Evolutionary conservation across 495 filamentous ascomycete genomes (phyloP).

Genomic region (Trichoderma orchidacearum): DNA sequence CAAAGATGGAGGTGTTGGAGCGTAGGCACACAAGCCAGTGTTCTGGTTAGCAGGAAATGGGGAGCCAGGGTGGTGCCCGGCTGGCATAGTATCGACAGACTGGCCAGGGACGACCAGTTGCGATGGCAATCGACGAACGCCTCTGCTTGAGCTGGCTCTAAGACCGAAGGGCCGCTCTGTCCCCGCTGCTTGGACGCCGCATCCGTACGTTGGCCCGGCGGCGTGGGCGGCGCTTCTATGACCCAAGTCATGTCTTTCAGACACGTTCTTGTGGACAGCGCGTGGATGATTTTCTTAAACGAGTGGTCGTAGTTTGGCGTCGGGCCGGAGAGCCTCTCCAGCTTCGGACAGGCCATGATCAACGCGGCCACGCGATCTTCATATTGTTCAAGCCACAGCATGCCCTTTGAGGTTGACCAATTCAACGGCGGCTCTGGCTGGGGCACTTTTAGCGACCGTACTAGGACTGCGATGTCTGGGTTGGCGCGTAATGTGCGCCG

Average conservation of each 20-base stretch:
- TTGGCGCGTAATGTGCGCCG: constrained; percentile 62
- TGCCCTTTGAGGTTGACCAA: not conserved
- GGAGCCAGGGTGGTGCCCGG: constrained; percentile 50
- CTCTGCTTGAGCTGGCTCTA: constrained; percentile 47
- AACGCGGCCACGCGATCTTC: constrained; percentile 64
- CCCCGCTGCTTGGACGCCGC: not conserved
- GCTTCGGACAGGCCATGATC: constrained; percentile 73
- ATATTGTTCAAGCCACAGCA: constrained; percentile 37
- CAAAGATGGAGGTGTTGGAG: constrained; percentile 65
- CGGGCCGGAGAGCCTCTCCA: constrained; percentile 61
- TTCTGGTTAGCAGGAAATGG: constrained; percentile 50
- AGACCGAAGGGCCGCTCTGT: constrained; percentile 31
- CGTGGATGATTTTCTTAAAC: constrained; percentile 63
- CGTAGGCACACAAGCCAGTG: constrained; percentile 50
- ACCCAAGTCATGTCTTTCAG: constrained; percentile 76
- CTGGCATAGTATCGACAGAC: constrained; percentile 58
- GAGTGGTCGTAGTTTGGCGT: constrained; percentile 57
- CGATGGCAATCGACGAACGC: constrained; percentile 58
- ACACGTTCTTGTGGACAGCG: constrained; percentile 59
- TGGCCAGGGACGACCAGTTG: constrained; percentile 58
- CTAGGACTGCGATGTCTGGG: constrained; percentile 54
- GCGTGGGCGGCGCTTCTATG: constrained; percentile 24
- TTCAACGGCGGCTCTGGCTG: constrained; percentile 33
- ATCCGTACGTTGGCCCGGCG: not conserved
- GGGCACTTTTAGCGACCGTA: constrained; percentile 62